Base-by-base conservation (phyloP, 768 basidiomycete genomes). In the Sistotremastrum niveocremeum region DNA sequence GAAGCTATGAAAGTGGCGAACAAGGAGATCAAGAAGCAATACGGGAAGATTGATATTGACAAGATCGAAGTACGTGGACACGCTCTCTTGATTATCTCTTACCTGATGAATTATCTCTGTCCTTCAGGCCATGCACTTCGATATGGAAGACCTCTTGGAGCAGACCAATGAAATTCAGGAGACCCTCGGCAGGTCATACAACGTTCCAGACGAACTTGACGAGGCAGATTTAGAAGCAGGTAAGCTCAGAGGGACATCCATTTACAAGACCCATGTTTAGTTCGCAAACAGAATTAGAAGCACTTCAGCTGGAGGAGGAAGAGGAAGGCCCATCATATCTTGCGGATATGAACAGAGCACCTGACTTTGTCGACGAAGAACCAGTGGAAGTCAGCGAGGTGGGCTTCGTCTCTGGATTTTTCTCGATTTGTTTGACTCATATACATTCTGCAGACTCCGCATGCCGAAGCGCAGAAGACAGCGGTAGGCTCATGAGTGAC, bases 141-240 rank as follows among this genome's bases (percentile, higher is more conserved):
- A 99, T 49, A 97, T 99, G 93, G 91, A 95, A 57, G 95, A 98
- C 48, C 61, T 98, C 51, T 67, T 99, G 48, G 95, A 98, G 57
- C 90, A 95, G 60, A 87, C 91, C 7, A 98, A 97, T 57, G 95
- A 99, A 62, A 89, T 99, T 49, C 94, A 98, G 58, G 95, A 98
- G 62, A 78, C 84, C 20, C 68, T 99, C 28, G 88, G 85, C 11
- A 71, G 94, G 51, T 93, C 90, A 28, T 99, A 99, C 62, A 87
- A 83, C 9, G 87, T 98, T 0, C 95, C 95, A 10, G 95, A 99
- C 53, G 95, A 98, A 61, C 71, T 99, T 28, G 95, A 99, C 63
- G 95, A 99, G 61, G 89, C 86, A 6, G 95, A 98, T 62, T 72
- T 99, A 3, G 84, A 97, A 71, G 95, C 95, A 39, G 94, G 94